Percentiles rank a stretch among this genome's conserved stretches.
Conservation (phyloP, 805 yeast genomes). For the Pichia ethanolica region DNA sequence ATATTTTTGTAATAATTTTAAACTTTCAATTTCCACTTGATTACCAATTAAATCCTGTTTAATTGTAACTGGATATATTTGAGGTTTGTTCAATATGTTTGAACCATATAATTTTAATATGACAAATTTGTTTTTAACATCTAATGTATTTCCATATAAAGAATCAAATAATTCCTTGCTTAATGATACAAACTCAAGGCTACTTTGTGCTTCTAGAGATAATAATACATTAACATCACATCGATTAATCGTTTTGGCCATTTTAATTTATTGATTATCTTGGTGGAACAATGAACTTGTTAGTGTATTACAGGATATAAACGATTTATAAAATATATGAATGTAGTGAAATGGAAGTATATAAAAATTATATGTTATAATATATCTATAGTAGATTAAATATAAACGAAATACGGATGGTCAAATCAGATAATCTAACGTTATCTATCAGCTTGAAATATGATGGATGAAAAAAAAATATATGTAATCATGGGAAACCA, state of each 20-base stretch:
- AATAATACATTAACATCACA: conserved; percentile 13
- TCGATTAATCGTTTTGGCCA: not conserved
- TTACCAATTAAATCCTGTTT: conserved; percentile 17
- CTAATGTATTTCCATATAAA: conserved; percentile 10
- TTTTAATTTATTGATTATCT: too few relatives aligned
- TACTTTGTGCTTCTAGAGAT: conserved; percentile 13
- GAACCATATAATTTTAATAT: conserved; percentile 22
- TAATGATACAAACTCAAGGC: conserved; percentile 17
- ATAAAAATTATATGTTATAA: too few relatives aligned
- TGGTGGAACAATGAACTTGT: too few relatives aligned
- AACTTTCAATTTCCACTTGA: conserved; percentile 34
- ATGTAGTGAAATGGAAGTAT: too few relatives aligned
- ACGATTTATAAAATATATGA: too few relatives aligned
- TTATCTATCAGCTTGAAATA: too few relatives aligned
- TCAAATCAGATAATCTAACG: too few relatives aligned
- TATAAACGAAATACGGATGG: too few relatives aligned
- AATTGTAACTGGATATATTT: conserved; percentile 30
- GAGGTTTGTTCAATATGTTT: conserved; percentile 18
- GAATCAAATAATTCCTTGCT: conserved; percentile 9
- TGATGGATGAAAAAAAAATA: too few relatives aligned
- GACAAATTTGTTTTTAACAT: conserved; percentile 10
- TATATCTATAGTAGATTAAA: too few relatives aligned
- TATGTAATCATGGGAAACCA: not conserved
- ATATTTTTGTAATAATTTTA: conserved; percentile 28
- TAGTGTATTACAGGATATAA: too few relatives aligned